A percentile compares a stretch with the other conserved stretches of the same genome.
Conservation (phyloP, 805 yeast species). For the Metahyphopichia silvanorum region DNA sequence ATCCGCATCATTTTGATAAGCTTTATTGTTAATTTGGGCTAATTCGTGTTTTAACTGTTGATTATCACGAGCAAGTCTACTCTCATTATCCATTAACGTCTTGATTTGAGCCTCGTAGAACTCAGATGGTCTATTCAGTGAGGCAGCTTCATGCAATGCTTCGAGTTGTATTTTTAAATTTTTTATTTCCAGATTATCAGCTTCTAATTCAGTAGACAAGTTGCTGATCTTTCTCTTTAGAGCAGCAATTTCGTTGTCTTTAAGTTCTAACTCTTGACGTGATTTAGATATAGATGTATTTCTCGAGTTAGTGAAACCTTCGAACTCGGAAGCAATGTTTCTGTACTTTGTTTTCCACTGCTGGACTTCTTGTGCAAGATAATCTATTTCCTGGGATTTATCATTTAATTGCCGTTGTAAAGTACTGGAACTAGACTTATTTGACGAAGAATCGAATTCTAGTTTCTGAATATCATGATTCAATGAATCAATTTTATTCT, state of each 20-base stretch:
- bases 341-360: constrained; percentile 10
- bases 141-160: constrained; percentile 15
- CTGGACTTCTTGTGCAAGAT: constrained; percentile 8
- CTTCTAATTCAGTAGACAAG: constrained; percentile 16
- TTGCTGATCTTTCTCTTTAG: constrained; percentile 14
- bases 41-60: constrained; percentile 22
- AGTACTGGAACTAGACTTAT: constrained; percentile 1
- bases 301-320: constrained; percentile 2
- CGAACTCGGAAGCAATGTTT: constrained; percentile 3
- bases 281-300: constrained; percentile 2
- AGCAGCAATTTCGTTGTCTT: constrained; percentile 8
- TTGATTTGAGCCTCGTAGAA: constrained; percentile 22
- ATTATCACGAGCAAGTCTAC: constrained; percentile 12
- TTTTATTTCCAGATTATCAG: constrained; percentile 19
- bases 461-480: neutral
- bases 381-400: constrained; percentile 15
- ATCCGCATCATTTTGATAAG: constrained; percentile 13
- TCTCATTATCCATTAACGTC: constrained; percentile 15
- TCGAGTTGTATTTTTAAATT: constrained; percentile 19
- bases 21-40: constrained; percentile 23
- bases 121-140: no score
- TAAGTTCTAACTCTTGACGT: constrained; percentile 7
- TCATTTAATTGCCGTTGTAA: constrained; percentile 8
- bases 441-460: constrained; percentile 1
- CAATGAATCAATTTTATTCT: neutral